These are phyloP conservation scores for Toxicodendron radicans DNA, from an alignment of 345 rosid species.

Conservation along the genomic window DNA sequence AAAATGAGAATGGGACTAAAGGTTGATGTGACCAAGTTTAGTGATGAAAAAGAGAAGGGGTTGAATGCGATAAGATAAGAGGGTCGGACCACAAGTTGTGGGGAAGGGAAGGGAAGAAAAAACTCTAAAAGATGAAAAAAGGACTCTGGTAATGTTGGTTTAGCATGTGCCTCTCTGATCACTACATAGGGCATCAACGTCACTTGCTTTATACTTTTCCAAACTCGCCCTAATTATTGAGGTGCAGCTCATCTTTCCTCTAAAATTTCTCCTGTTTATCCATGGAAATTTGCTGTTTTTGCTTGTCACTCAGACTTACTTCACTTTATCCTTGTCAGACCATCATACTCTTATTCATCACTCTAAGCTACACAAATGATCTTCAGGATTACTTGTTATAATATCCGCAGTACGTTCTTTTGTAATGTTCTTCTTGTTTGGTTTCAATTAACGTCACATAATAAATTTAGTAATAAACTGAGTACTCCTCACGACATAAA, in stretches of 20 bases:
- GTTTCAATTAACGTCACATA: not conserved
- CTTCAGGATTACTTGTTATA: not conserved
- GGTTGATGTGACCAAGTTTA: slow-evolving; percentile 53
- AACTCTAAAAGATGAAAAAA: slow-evolving; percentile 11
- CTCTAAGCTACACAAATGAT: not conserved
- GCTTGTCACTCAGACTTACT: slow-evolving; percentile 19
- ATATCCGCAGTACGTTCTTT: not conserved
- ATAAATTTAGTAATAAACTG: no score
- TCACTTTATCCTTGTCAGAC: slow-evolving; percentile 21
- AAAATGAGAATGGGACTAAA: slow-evolving; percentile 3
- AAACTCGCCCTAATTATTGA: slow-evolving; percentile 46
- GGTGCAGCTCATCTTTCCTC: slow-evolving; percentile 38
- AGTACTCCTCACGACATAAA: no score
- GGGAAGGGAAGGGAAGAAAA: slow-evolving; percentile 15
- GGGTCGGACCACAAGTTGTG: slow-evolving; percentile 40
- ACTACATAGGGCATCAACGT: slow-evolving; percentile 42
- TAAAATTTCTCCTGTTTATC: slow-evolving; percentile 17
- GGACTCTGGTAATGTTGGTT: slow-evolving; percentile 35
- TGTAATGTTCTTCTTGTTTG: slow-evolving; percentile 9
- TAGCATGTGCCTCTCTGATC: slow-evolving; percentile 65
- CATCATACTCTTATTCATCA: not conserved
- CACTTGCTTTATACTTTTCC: slow-evolving; percentile 45
- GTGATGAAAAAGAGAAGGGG: slow-evolving; percentile 31
- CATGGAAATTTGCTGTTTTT: slow-evolving; percentile 17
- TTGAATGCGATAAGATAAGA: slow-evolving; percentile 41